These are phyloP conservation scores for Leishmania martiniquensis DNA, from an alignment of 208 protist genomes.

Conservation along the genomic window DNA sequence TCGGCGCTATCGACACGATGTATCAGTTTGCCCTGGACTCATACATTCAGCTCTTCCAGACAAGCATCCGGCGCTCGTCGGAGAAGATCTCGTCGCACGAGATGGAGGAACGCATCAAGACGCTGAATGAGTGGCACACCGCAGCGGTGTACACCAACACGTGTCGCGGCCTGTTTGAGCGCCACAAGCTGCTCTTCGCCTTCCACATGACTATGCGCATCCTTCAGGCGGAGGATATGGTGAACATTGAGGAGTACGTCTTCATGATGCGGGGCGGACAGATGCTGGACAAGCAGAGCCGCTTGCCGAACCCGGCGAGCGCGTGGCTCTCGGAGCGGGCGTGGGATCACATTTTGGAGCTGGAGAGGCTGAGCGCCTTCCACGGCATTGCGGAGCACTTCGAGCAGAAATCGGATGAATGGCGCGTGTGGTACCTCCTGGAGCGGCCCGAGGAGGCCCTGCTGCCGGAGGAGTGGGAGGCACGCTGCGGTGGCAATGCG, in stretches of 20 bases:
- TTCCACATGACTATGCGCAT: conserved; percentile 99
- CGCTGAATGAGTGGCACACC: conserved; percentile 98
- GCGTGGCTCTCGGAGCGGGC: conserved; percentile 95
- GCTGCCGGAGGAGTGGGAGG: conserved; percentile 97
- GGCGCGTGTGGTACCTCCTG: conserved; percentile 95
- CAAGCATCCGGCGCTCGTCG: conserved; percentile 94
- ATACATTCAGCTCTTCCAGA: conserved; percentile 97
- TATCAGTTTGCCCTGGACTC: conserved; percentile 99
- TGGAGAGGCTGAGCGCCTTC: conserved; percentile 97
- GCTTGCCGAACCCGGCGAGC: conserved; percentile 94
- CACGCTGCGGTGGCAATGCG: conserved; percentile 85
- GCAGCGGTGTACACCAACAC: conserved; percentile 97
- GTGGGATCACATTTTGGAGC: conserved; percentile 98
- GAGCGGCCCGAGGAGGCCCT: conserved; percentile 94
- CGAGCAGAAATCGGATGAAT: conserved; percentile 95
- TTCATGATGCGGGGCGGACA: conserved; percentile 98
- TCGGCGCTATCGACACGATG: conserved; percentile 98
- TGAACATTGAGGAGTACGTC: conserved; percentile 98
- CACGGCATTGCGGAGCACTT: conserved; percentile 95
- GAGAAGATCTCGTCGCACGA: conserved; percentile 89
- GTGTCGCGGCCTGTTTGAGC: conserved; percentile 98
- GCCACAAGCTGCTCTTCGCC: conserved; percentile 99
- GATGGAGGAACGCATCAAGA: conserved; percentile 93
- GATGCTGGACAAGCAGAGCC: conserved; percentile 94
- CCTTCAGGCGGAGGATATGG: conserved; percentile 80